Base-by-base conservation (phyloP, 441 rosid genomes). In the Raphanus hybrid region DNA sequence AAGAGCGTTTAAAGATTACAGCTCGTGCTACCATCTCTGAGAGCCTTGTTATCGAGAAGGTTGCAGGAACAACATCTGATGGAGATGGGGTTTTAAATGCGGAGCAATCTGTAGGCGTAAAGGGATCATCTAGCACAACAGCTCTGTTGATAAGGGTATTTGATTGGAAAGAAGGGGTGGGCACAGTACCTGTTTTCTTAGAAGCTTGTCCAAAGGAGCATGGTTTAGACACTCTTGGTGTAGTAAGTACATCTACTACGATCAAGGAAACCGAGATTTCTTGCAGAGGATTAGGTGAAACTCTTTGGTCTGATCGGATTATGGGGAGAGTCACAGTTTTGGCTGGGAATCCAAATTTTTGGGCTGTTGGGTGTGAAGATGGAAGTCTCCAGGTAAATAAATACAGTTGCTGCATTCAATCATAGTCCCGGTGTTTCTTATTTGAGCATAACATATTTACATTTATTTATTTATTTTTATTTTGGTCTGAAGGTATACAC, bases 331-430 rank as follows among this genome's bases (percentile, higher is more conserved):
- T 89, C 69, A 90, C 97, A 11, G 98, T 93, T 80, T 85, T 96
- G 77, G 97, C 97, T 15, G 99, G 99, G 74, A 93, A 93, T 88
- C 91, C 92, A 45, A 91, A 96, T 78, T 89, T 96, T 76, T 96
- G 98, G 99, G 99, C 97, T 54, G 97, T 92, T 69, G 99, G 99
- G 37, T 90, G 97, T 68, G 98, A 96, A 82, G 97, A 93, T 82
- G 99, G 99, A 72, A 88, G 91, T 75, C 90, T 93, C 64, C 97
- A 96, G 92, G 99, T 92, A 75, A 77, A 59, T 68, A 68, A 23
- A 37, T 37, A 37, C 43, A 29, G 64, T 41, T 69, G 34, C 27
- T 48, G 58, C 67, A 69, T 67, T 70, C 10, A 37, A 37, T 37
- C 8, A 37, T 37, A 37, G 43, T 37, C 43, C 10, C 43, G 8